Base-by-base conservation (phyloP, 352 stramenopile species). In the Globisporangium barbulae region DNA sequence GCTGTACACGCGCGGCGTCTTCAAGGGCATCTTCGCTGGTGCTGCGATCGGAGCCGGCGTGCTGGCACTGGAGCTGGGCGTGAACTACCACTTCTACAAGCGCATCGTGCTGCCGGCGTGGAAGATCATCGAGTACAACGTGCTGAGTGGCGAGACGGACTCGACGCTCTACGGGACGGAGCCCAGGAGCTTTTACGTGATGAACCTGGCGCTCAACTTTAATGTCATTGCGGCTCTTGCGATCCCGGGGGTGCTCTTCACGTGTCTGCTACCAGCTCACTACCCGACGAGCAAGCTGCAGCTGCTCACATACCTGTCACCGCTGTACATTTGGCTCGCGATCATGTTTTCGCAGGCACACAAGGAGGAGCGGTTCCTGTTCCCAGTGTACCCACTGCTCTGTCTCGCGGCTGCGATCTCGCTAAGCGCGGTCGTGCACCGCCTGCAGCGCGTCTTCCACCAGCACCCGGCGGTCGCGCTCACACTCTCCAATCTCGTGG, bases 361-460 rank as follows among this genome's bases (percentile, higher is more conserved):
- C 84, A 99, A 99, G 71, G 97, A 99, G 69, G 97, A 99, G 79
- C 85, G 97, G 5, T 99, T 99, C 71, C 68, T 99, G 19, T 99
- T 96, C 64, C 96, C 96, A 0, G 79, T 98, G 7, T 99, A 99
- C 70, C 93, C 96, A 15, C 76, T 98, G 1, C 69, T 98, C 5
- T 94, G 83, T 63, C 69, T 97, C 22, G 72, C 75, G 31, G 91
- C 89, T 39, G 94, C 90, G 2, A 71, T 88, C 42, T 86, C 82
- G 17, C 64, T 97, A 17, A 85, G 88, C 49, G 72, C 74, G 12
- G 39, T 85, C 6, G 73, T 79, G 5, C 65, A 78, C 65, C 61
- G 69, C 12, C 53, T 85, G 5, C 68, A 69, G 47, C 54, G 63
- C 5, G 55, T 81, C 41, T 75, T 79, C 30, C 56, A 58, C 19